phyloP scores from a whole-genome alignment of 1,284 basidiomycete species.

The Vanrija sp. region DNA sequence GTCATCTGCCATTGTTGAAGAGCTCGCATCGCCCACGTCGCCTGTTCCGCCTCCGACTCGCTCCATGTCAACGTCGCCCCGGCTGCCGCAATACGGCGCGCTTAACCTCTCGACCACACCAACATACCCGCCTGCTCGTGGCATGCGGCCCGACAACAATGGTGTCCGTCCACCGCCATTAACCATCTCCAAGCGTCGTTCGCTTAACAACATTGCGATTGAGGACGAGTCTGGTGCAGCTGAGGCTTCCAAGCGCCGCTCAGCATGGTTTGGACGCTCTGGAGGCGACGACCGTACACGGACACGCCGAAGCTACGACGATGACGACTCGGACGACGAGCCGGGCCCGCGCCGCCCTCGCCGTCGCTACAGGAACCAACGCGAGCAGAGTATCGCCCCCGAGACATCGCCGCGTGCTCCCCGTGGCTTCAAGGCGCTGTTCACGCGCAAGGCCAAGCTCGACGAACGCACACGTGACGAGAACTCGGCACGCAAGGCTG shows the following conservation, averaged over 20 bases:
- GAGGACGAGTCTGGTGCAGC: constrained; percentile 14
- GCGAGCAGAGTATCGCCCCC: too few relatives aligned
- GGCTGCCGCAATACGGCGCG: neutral
- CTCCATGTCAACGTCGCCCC: constrained; percentile 7
- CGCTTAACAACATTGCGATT: constrained; percentile 33
- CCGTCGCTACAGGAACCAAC: too few relatives aligned
- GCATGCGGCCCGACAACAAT: constrained; percentile 22
- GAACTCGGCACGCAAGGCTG: constrained; percentile 42
- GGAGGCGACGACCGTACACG: neutral
- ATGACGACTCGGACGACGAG: neutral
- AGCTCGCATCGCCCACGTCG: constrained; percentile 4
- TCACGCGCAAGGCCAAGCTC: constrained; percentile 17
- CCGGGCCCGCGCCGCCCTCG: neutral
- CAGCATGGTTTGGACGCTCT: constrained; percentile 8
- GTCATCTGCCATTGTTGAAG: constrained; percentile 29
- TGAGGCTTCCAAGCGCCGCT: constrained; percentile 3
- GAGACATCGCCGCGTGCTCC: neutral
- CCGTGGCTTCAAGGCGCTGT: constrained; percentile 12
- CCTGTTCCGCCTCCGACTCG: constrained; percentile 8
- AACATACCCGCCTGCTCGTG: constrained; percentile 5
- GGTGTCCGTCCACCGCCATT: constrained; percentile 30
- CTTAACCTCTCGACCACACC: neutral
- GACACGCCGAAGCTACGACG: too few relatives aligned
- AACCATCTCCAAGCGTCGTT: constrained; percentile 35
- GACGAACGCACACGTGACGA: constrained; percentile 31